Evolutionary conservation across 179 eudicot species (phyloP).

Genomic region (Beta corolliflora): DNA sequence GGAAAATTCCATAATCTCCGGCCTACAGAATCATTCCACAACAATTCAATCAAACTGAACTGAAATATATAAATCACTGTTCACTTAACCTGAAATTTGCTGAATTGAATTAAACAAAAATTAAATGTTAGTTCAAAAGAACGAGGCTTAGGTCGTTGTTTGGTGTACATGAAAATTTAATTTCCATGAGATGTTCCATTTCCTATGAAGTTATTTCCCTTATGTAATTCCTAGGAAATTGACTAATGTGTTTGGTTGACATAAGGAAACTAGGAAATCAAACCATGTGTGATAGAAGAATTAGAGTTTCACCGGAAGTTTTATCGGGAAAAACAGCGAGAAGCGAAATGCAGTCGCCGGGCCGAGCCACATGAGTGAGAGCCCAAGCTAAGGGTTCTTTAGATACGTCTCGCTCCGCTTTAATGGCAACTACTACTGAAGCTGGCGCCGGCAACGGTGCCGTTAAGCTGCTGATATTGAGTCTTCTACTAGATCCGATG

Average conservation of each 20-base stretch:
- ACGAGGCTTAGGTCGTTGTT: no score
- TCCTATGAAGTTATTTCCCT: no score
- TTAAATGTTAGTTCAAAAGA: no score
- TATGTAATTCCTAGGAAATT: no score
- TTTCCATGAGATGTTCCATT: no score
- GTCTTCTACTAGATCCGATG: conserved; percentile 33
- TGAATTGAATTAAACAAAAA: no score
- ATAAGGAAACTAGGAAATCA: not conserved
- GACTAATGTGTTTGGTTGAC: no score
- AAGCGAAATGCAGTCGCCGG: conserved; percentile 70
- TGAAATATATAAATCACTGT: no score
- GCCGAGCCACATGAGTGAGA: conserved; percentile 70
- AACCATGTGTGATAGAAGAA: no score
- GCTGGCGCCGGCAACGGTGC: conserved; percentile 32
- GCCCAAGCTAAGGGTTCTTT: conserved; percentile 80
- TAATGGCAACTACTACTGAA: conserved; percentile 72
- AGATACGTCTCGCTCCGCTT: conserved; percentile 64
- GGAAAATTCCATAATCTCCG: conserved; percentile 72
- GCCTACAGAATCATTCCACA: conserved; percentile 28
- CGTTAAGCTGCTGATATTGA: conserved; percentile 24
- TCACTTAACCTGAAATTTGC: no score
- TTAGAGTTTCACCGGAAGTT: conserved; percentile 30
- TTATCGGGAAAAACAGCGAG: conserved; percentile 64
- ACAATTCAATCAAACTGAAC: not conserved
- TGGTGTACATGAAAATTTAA: no score